Evolutionary conservation across 2,329 filamentous ascomycete genomes (phyloP).

Genomic region (Talaromyces sp.): DNA sequence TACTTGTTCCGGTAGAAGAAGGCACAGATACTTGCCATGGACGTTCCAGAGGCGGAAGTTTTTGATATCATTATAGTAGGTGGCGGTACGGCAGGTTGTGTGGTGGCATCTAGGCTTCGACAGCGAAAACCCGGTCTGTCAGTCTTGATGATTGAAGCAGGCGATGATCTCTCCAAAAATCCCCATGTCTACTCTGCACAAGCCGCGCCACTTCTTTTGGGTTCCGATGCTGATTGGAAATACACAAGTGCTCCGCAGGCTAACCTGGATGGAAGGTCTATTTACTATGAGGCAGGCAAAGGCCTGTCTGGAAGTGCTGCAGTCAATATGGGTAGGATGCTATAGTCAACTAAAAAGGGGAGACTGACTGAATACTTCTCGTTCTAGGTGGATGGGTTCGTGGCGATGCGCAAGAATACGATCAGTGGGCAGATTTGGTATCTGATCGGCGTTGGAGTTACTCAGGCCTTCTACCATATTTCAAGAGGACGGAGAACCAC

Average conservation of each 20-base stretch:
- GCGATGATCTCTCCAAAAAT: constrained; percentile 29
- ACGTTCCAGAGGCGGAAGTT: not conserved
- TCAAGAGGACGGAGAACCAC: constrained; percentile 1
- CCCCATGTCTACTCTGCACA: not conserved
- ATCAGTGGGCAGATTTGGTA: not conserved
- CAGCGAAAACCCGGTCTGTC: constrained; percentile 76
- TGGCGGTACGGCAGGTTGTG: constrained; percentile 79
- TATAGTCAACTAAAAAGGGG: not conserved
- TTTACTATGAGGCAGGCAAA: constrained; percentile 2
- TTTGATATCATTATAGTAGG: constrained; percentile 60
- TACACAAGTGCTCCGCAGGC: constrained; percentile 1
- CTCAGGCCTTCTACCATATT: constrained; percentile 4
- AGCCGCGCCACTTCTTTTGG: not conserved
- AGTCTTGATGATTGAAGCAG: constrained; percentile 78
- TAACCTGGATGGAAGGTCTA: constrained; percentile 1
- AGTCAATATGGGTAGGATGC: constrained; percentile 1
- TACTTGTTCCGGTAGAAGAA: not conserved
- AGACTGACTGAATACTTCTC: not conserved
- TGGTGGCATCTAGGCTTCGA: constrained; percentile 71
- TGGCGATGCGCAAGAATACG: constrained; percentile 6
- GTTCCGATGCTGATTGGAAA: not conserved
- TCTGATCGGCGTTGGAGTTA: constrained; percentile 5
- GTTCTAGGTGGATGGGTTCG: constrained; percentile 3
- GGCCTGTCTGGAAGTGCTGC: not conserved
- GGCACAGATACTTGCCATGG: not conserved